Evolutionary conservation across 2,329 filamentous ascomycete species (phyloP), one percentile per base, ranked within the genome.

Genomic region (Fusarium albosuccineum): DNA sequence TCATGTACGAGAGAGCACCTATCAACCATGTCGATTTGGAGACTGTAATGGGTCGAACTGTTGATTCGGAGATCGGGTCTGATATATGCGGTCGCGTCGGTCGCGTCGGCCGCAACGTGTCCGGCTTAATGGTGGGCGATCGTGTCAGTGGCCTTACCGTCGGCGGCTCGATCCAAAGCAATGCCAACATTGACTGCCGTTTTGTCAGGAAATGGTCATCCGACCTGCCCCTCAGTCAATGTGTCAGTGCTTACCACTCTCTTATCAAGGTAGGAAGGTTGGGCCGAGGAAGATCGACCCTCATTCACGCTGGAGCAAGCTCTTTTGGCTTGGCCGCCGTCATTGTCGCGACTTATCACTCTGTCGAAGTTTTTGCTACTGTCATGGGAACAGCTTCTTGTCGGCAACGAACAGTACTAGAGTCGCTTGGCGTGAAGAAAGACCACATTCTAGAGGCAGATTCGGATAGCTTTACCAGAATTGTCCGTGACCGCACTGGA

Each of bases 271-370:
- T 76, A n/a, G 78, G 77, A 29, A 73, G 77, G 37, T 52, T 73
- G 16, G 49, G 54, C 7, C 42, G 39, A n/a, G 69, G 70, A 4
- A 70, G 76, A 9, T 77, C 66, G 3, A 75, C 85, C 5, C 74
- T 86, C 5, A 74, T 86, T 16, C 81, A 84, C 52, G 77, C 77
- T 9, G 84, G 79, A 4, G 78, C 81, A 5, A 81, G 82, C 48
- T 75, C 77, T 0, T 74, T 81, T 17, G 83, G 84, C 1, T 76
- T 82, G 37, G 80, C 80, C 9, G 83, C 82, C 3, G 67, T 86
- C 3, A 75, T 78, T 10, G 63, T 86, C 3, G 81, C 81, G 26
- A 73, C 68, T 44, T 57, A 73, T 2, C 64, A 75, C 7, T 82
- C 78, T 1, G 79, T 78, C 9, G 75, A 79, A 3, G 68, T 87